Conservation (phyloP, 176 grass and related monocot species). For the Aegilops bicornis region DNA sequence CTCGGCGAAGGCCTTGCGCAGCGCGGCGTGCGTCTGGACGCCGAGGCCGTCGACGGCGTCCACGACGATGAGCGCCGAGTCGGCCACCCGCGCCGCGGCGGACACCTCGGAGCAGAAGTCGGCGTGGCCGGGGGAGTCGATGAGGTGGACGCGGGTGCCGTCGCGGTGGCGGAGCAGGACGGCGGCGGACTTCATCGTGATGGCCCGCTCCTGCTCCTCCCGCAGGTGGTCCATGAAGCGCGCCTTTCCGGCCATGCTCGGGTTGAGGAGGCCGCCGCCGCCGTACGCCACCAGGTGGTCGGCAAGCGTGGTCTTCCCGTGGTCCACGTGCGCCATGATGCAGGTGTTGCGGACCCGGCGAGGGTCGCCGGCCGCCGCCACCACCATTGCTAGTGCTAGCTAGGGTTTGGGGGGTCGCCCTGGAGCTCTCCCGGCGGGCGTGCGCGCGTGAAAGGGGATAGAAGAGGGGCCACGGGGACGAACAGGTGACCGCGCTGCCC, state of each 20-base stretch:
- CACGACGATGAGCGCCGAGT: constrained; percentile 74
- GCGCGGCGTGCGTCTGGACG: constrained; percentile 82
- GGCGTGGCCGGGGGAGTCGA: constrained; percentile 94
- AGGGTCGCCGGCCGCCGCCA: constrained; percentile 23
- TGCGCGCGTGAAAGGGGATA: not conserved
- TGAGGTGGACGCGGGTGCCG: constrained; percentile 68
- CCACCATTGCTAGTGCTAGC: constrained; percentile 15
- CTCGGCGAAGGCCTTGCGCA: constrained; percentile 88
- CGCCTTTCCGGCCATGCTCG: constrained; percentile 67
- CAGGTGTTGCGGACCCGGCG: constrained; percentile 76
- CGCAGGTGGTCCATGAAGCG: constrained; percentile 87
- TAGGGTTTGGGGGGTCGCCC: constrained; percentile 39
- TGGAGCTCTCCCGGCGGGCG: not conserved
- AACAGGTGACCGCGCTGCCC: not conserved
- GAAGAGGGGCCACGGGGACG: too few species aligned
- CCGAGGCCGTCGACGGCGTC: constrained; percentile 87
- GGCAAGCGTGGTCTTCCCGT: constrained; percentile 88
- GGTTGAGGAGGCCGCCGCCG: constrained; percentile 69
- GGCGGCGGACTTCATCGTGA: constrained; percentile 92
- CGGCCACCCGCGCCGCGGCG: constrained; percentile 71
- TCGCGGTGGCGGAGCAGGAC: constrained; percentile 38
- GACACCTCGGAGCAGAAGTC: constrained; percentile 98
- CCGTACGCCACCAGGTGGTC: constrained; percentile 86
- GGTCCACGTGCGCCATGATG: constrained; percentile 93
- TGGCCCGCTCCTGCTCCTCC: constrained; percentile 83